phyloP scores from a whole-genome alignment of 352 stramenopile genomes.

The Hyaloperonospora arabidopsidis region DNA sequence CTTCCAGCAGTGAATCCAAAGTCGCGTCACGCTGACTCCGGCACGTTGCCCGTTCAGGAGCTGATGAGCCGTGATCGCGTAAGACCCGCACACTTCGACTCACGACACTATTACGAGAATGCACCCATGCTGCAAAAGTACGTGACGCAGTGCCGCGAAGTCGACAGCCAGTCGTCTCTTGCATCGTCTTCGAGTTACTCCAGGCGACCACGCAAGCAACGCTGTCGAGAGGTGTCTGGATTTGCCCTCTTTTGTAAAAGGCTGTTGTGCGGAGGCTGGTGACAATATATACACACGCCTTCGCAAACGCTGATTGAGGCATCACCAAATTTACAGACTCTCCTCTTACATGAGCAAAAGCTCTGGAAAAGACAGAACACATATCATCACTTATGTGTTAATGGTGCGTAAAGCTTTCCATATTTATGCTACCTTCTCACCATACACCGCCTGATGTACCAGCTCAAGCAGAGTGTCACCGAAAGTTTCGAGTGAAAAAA shows the following conservation, averaged over 20 bases:
- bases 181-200: constrained; percentile 28
- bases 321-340: constrained; percentile 12
- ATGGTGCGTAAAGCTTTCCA: constrained; percentile 1
- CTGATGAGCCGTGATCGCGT: constrained; percentile 75
- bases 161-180: constrained; percentile 18
- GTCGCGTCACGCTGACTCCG: constrained; percentile 59
- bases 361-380: constrained; percentile 15
- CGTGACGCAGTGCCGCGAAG: constrained; percentile 58
- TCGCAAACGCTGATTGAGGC: constrained; percentile 8
- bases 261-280: constrained; percentile 22
- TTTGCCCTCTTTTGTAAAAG: constrained; percentile 21
- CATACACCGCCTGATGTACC: constrained; percentile 35
- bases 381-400: too few species aligned
- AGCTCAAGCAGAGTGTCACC: constrained; percentile 48
- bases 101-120: constrained; percentile 83
- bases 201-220: constrained; percentile 18
- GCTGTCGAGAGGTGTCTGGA: constrained; percentile 3
- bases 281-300: constrained; percentile 3
- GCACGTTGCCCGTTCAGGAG: constrained; percentile 69
- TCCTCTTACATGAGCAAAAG: constrained; percentile 16
- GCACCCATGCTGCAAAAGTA: constrained; percentile 84
- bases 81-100: constrained; percentile 66
- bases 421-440: constrained; percentile 21
- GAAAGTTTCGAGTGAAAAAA: constrained; percentile 76
- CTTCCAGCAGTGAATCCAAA: constrained; percentile 75